Evolutionary conservation across 352 stramenopile genomes (phyloP), one percentile per base, ranked within the genome.

Genomic region (Phytophthora palmivora): DNA sequence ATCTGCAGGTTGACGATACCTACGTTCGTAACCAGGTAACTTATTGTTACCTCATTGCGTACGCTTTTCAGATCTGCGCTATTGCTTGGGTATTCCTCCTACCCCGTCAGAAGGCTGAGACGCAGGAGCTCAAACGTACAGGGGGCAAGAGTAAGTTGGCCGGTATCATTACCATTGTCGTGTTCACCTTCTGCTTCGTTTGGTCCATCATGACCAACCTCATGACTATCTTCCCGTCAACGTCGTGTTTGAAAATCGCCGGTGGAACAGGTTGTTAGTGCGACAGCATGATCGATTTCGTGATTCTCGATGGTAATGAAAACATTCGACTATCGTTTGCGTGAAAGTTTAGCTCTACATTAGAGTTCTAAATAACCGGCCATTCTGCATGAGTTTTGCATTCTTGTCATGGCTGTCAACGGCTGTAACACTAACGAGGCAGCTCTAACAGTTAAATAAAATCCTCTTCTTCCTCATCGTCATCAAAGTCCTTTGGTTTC

Each of bases 391-490:
- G 24, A 6, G 24, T 28, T n/a, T 28, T 28, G 24, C 24, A 28
- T 28, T 28, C 7, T 18, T 8, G 37, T 15, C 37, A 44, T 24
- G 1, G 37, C 37, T 26, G 37, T 63, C n/a, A n/a, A n/a, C n/a
- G 24, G 24, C 6, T 28, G 24, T 6, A 3, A 28, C 24, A 28
- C 24, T 6, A 28, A 6, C 24, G 24, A 28, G 24, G 24, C 24
- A 28, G n/a, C 24, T 28, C 24, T 28, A 28, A 16, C 38, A 55
- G 45, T 76, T 89, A 89, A 79, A 89, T 87, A 84, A 89, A 89
- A 69, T 70, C 53, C 30, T 70, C 65, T 62, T 89, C 78, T 44
- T 85, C 80, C 57, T 87, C 80, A 14, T 87, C 70, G 44, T 77
- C 74, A 48, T 86, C 66, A n/a, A 62, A 67, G 39, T 63, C 72